phyloP scores from a whole-genome alignment of 768 basidiomycete species.

The Pleurotus sapidus region DNA sequence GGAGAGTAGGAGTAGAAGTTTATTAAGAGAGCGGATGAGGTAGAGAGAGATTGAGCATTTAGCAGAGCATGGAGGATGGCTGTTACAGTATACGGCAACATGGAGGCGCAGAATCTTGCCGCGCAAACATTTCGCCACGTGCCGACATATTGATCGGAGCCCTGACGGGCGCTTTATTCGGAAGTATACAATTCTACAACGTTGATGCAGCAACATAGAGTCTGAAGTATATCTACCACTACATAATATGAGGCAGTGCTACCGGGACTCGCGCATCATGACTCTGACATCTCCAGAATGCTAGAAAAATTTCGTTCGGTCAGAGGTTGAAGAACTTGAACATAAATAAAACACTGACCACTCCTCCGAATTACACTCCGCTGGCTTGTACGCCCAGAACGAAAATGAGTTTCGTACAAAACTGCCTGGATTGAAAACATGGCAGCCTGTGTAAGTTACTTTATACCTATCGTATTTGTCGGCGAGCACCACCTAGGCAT shows the following conservation, averaged over 20 bases:
- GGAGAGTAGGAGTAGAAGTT: neutral
- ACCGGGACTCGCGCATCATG: too few relatives aligned
- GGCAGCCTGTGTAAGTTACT: conserved; percentile 95
- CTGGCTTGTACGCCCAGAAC: conserved; percentile 91
- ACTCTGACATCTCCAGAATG: too few relatives aligned
- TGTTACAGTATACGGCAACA: too few relatives aligned
- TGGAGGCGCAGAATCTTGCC: too few relatives aligned
- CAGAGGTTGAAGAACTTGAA: too few relatives aligned
- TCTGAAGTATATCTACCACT: too few relatives aligned
- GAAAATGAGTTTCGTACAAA: conserved; percentile 81
- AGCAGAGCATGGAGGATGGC: neutral
- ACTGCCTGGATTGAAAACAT: conserved; percentile 97
- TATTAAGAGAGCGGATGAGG: neutral
- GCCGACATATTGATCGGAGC: neutral
- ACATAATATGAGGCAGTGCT: too few relatives aligned
- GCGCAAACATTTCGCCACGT: neutral
- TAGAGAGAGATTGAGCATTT: neutral
- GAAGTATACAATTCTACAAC: too few relatives aligned
- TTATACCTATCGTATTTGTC: conserved; percentile 97
- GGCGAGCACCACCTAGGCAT: conserved; percentile 77
- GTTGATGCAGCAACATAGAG: too few relatives aligned
- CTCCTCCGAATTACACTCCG: conserved; percentile 81
- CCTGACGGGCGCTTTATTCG: too few relatives aligned
- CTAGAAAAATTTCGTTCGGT: too few relatives aligned
- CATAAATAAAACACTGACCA: conserved; percentile 42